Evolutionary conservation across 1,284 basidiomycete genomes (phyloP).

Genomic region (Xerocomus nothofagi): DNA sequence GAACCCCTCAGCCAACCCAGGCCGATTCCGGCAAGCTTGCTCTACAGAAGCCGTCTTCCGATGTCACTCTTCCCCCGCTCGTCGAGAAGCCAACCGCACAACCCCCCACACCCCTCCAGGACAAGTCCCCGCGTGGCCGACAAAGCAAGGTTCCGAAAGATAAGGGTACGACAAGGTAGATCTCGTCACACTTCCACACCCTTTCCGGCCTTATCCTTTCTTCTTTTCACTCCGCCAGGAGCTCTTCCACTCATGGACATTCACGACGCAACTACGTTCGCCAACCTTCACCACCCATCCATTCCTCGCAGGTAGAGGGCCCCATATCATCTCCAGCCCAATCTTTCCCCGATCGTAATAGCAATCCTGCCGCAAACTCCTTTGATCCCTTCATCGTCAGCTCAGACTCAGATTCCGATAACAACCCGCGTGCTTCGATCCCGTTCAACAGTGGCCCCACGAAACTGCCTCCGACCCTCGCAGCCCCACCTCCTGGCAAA

Average conservation of each 20-base stretch:
- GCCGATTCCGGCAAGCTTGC: conserved; percentile 18
- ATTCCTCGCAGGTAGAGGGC: conserved; percentile 65
- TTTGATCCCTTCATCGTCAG: conserved; percentile 60
- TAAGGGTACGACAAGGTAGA: conserved; percentile 33
- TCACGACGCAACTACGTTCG: conserved; percentile 49
- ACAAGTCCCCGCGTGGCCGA: conserved; percentile 31
- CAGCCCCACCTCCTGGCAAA: conserved; percentile 51
- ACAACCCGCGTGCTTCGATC: conserved; percentile 18
- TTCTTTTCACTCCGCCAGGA: conserved; percentile 37
- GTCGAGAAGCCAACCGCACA: conserved; percentile 28
- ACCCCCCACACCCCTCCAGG: conserved; percentile 19
- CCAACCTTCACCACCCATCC: conserved; percentile 59
- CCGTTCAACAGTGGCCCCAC: conserved; percentile 27
- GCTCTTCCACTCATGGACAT: conserved; percentile 47
- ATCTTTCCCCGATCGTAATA: conserved; percentile 32
- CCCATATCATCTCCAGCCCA: conserved; percentile 31
- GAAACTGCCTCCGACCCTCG: conserved; percentile 42
- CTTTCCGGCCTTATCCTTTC: conserved; percentile 8
- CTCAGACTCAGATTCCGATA: conserved; percentile 40
- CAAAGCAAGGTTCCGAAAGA: conserved; percentile 33
- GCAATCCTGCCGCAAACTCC: conserved; percentile 40
- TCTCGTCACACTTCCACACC: conserved; percentile 5
- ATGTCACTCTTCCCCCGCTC: conserved; percentile 9
- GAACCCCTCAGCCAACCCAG: conserved; percentile 25
- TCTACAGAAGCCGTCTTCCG: conserved; percentile 16